Evolutionary conservation across 495 filamentous ascomycete species (phyloP), one percentile per base, ranked within the genome.

Genomic region (Penicillium canariense): DNA sequence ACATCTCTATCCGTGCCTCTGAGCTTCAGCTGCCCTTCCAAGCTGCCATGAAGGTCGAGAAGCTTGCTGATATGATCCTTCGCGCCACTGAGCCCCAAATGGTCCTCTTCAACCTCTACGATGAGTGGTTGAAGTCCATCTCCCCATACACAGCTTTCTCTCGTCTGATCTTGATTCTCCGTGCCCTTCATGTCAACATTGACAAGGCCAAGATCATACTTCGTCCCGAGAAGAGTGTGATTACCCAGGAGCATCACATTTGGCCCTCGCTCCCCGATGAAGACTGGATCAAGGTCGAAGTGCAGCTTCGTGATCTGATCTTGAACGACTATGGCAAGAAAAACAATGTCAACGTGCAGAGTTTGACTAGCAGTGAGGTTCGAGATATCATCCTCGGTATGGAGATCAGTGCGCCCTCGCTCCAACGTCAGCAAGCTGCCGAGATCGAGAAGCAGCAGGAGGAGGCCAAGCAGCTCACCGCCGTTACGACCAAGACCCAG

Each of bases 1-100:
- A 99, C 65, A 99, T 99, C 56, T 96, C 93, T 9, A 99, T 99
- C 59, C 90, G 95, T 60, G 95, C 95, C 35, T 99, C 95, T 0
- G 95, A 99, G 74, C 76, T 99, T 52, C 95, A 99, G 71, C 76
- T 99, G 54, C 95, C 95, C 5, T 99, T 99, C 88, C 95, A 99
- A 70, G 95, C 95, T 40, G 95, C 95, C 3, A 99, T 99, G 95
- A 99, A 97, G 79, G 92, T 99, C 34, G 95, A 99, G 74, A 97
- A 97, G 69, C 80, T 99, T 26, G 95, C 93, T 52, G 95, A 99
- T 68, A 96, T 99, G 95, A 99, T 99, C 64, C 79, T 99, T 35
- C 88, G 91, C 48, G 95, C 95, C 11, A 97, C 95, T 0, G 95
- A 97, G 65, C 95, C 95, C 18, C 94, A 97, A 75, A 99, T 99